These are phyloP conservation scores for Nemania diffusa DNA, from an alignment of 2,329 filamentous ascomycete species.

Conservation along the genomic window DNA sequence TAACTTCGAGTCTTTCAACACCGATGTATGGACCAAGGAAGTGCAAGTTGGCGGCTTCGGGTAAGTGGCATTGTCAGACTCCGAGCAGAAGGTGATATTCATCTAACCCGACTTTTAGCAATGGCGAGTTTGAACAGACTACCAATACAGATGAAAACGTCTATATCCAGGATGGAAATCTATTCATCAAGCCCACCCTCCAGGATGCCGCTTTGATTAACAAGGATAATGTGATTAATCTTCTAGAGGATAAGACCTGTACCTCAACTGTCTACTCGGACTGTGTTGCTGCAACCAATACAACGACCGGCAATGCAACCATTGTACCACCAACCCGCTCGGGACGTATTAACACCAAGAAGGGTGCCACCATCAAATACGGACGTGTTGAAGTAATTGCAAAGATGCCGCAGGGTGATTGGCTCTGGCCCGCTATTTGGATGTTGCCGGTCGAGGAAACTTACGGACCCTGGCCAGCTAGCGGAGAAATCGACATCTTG, in stretches of 20 bases:
- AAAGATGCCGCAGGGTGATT: conserved; percentile 80
- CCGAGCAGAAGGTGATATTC: background rate
- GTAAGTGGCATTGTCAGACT: conserved; percentile 58
- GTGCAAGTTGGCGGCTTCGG: conserved; percentile 80
- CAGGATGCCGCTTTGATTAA: conserved; percentile 75
- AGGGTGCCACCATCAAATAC: conserved; percentile 77
- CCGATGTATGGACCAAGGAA: conserved; percentile 76
- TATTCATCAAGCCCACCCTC: conserved; percentile 81
- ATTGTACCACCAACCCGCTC: conserved; percentile 83
- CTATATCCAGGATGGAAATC: conserved; percentile 73
- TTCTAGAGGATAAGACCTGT: conserved; percentile 73
- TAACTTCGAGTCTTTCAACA: conserved; percentile 68
- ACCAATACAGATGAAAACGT: conserved; percentile 79
- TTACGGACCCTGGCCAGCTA: conserved; percentile 81
- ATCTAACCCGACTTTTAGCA: conserved; percentile 58
- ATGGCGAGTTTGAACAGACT: conserved; percentile 83
- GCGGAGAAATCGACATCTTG: conserved; percentile 85
- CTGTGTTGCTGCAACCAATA: conserved; percentile 79
- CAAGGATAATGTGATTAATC: conserved; percentile 73
- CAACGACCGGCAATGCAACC: conserved; percentile 73
- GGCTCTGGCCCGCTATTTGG: conserved; percentile 94
- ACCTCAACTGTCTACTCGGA: conserved; percentile 68
- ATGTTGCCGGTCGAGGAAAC: conserved; percentile 79
- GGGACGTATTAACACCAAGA: conserved; percentile 79
- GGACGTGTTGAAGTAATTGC: conserved; percentile 84